phyloP scores from a whole-genome alignment of 2,329 filamentous ascomycete species.

The Fusarium sp. region DNA sequence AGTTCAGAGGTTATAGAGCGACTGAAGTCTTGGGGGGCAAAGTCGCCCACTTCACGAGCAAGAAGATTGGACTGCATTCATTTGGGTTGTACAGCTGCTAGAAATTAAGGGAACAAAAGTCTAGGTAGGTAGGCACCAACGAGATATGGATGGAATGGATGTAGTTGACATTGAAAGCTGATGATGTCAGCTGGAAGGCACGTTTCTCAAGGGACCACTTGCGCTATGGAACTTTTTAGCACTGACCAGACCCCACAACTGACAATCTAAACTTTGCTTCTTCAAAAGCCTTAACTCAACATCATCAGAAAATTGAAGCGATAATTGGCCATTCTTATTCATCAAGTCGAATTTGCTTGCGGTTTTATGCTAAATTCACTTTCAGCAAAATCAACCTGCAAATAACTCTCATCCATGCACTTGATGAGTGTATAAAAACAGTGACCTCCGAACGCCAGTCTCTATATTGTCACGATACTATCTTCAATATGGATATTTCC shows the following conservation, averaged over 20 bases:
- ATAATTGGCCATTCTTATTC: background rate
- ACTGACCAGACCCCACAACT: conserved; percentile 34
- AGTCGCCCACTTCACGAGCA: conserved; percentile 77
- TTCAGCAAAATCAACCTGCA: background rate
- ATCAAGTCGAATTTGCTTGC: background rate
- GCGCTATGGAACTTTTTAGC: conserved; percentile 11
- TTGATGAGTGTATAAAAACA: background rate
- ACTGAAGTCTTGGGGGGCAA: conserved; percentile 72
- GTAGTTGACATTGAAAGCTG: conserved; percentile 1
- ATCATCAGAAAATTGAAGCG: background rate
- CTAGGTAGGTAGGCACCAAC: background rate
- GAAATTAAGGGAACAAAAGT: background rate
- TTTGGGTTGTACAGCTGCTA: conserved; percentile 37
- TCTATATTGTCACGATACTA: background rate
- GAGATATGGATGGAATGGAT: background rate
- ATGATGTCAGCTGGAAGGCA: conserved; percentile 42
- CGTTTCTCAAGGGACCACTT: conserved; percentile 21
- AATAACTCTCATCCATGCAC: conserved; percentile 28
- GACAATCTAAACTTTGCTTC: conserved; percentile 30
- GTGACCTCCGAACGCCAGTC: background rate
- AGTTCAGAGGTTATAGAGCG: conserved; percentile 73
- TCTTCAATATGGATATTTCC: conserved; percentile 23
- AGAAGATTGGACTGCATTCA: conserved; percentile 80
- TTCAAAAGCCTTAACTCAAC: conserved; percentile 18
- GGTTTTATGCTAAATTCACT: too few relatives aligned